These are phyloP conservation scores for Aspergillus quadrilineatus DNA, from an alignment of 2,329 filamentous ascomycete genomes.

Conservation along the genomic window DNA sequence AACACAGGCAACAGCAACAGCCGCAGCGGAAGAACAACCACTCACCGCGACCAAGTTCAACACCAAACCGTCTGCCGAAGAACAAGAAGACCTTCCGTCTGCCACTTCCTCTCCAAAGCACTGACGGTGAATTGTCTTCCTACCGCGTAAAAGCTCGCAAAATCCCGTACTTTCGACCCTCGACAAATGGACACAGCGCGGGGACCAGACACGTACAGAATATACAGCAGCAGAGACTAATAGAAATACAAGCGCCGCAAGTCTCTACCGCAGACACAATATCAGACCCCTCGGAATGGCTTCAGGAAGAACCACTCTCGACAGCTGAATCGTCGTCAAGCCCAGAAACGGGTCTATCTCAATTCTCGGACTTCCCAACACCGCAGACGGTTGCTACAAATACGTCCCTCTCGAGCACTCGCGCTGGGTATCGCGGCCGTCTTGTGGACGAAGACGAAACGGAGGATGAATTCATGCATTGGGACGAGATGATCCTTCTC, in stretches of 20 bases:
- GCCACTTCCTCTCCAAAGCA: background rate
- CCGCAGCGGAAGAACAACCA: background rate
- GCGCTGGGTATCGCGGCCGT: background rate
- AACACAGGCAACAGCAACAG: background rate
- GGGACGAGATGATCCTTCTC: constrained; percentile 12
- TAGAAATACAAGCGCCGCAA: too few relatives aligned
- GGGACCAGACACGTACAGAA: too few relatives aligned
- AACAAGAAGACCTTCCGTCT: background rate
- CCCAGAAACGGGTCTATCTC: background rate
- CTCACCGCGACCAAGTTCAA: background rate
- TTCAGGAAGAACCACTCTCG: background rate
- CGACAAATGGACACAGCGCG: too few relatives aligned
- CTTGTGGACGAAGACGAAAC: background rate
- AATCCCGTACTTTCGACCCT: background rate
- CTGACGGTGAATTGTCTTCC: background rate
- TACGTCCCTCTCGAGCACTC: background rate
- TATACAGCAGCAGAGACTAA: too few relatives aligned
- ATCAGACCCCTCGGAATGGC: background rate
- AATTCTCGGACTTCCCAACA: background rate
- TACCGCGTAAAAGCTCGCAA: background rate
- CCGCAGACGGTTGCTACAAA: background rate
- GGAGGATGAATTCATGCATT: background rate
- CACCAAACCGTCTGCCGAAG: background rate
- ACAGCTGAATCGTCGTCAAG: background rate
- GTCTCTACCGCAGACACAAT: too few relatives aligned